These are phyloP conservation scores for Sporothrix pseudoabietina DNA, from an alignment of 2,329 filamentous ascomycete genomes.

Conservation along the genomic window DNA sequence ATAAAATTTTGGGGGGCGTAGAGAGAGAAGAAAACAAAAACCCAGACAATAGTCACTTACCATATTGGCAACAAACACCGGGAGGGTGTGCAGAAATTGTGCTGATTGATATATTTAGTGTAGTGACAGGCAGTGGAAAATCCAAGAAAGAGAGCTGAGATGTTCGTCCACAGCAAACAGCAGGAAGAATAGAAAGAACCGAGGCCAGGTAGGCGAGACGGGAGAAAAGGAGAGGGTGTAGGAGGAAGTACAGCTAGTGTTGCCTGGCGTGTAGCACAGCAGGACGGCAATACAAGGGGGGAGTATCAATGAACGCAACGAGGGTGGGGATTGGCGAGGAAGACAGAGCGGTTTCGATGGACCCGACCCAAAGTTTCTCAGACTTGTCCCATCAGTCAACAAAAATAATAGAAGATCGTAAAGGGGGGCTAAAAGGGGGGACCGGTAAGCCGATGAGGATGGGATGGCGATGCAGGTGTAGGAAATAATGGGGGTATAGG, in stretches of 20 bases:
- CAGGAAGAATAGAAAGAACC: not conserved
- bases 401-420: not conserved
- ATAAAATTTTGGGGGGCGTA: not conserved
- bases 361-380: constrained; percentile 12
- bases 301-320: constrained; percentile 16
- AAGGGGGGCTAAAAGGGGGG: not conserved
- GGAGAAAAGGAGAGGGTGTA: constrained; percentile 17
- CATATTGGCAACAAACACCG: constrained; percentile 47
- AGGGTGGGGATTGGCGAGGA: constrained; percentile 19
- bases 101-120: constrained; percentile 37
- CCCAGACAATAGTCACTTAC: constrained; percentile 45
- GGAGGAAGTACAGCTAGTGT: constrained; percentile 11
- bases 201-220: not conserved
- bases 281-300: constrained; percentile 24
- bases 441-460: constrained; percentile 13
- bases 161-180: not conserved
- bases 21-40: constrained; percentile 29
- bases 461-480: not conserved
- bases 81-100: constrained; percentile 44
- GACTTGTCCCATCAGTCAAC: constrained; percentile 3
- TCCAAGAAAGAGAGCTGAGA: constrained; percentile 14
- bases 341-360: not conserved
- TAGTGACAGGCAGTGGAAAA: constrained; percentile 30
- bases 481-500: constrained; percentile 2
- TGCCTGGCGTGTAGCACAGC: constrained; percentile 25